phyloP scores from a whole-genome alignment of 2,329 filamentous ascomycete genomes.

The Arthrinium phaeospermum region DNA sequence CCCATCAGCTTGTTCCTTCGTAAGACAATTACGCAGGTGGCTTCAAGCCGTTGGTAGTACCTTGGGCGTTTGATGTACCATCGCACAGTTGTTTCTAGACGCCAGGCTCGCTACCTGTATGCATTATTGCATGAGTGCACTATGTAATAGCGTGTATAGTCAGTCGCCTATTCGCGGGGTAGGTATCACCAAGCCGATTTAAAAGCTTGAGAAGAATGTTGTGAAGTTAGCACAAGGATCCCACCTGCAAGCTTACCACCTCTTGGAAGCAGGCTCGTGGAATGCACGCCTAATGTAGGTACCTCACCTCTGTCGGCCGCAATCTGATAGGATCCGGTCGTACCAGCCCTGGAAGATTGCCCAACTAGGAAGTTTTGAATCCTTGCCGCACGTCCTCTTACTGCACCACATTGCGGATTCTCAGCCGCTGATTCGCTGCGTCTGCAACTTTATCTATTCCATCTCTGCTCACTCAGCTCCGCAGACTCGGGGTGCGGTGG shows the following conservation, averaged over 20 bases:
- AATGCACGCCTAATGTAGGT: not conserved
- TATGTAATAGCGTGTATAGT: not conserved
- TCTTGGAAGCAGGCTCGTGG: not conserved
- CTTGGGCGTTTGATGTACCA: not conserved
- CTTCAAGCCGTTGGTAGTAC: not conserved
- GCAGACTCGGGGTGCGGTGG: not conserved
- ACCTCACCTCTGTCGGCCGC: not conserved
- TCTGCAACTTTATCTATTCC: not conserved
- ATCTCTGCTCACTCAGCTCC: not conserved
- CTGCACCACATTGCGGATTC: slow-evolving; percentile 14
- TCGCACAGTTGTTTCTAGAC: not conserved
- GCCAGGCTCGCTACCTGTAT: not conserved
- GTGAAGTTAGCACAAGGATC: not conserved
- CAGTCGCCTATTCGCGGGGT: not conserved
- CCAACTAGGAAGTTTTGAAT: slow-evolving; percentile 7
- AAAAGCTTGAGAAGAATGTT: not conserved
- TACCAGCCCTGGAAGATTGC: slow-evolving; percentile 1
- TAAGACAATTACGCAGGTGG: slow-evolving; percentile 3
- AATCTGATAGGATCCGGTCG: slow-evolving; percentile 4
- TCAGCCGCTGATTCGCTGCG: slow-evolving; percentile 3
- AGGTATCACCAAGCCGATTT: not conserved
- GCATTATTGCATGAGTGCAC: too few relatives aligned
- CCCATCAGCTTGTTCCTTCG: not conserved
- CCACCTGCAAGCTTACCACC: slow-evolving; percentile 13
- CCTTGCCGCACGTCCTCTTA: not conserved